Conservation (phyloP, 2,329 filamentous ascomycete genomes). For the Arthrobotrys pseudoclavata region DNA sequence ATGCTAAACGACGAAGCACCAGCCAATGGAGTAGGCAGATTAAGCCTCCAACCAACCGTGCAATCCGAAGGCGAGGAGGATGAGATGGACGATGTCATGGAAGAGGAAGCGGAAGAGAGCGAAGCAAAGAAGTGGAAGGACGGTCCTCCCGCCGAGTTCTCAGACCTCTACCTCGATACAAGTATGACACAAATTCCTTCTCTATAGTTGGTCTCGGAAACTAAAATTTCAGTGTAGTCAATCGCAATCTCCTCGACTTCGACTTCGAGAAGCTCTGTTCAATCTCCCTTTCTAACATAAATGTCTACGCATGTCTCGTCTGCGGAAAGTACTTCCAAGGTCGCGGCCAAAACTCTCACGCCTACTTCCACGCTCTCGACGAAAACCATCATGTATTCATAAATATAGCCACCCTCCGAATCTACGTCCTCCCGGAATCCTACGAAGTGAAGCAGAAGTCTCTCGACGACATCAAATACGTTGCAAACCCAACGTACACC, state of each 20-base stretch:
- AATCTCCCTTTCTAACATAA: conserved; percentile 95
- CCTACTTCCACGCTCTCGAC: conserved; percentile 97
- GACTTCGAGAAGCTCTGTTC: conserved; percentile 99
- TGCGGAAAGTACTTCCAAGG: conserved; percentile 99
- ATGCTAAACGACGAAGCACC: conserved; percentile 64
- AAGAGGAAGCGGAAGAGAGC: conserved; percentile 63
- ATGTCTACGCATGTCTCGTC: conserved; percentile 96
- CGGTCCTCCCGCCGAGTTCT: conserved; percentile 80
- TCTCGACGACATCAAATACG: conserved; percentile 97
- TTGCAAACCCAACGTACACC: conserved; percentile 89
- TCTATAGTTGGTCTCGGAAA: neutral
- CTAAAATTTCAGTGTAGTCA: conserved; percentile 52
- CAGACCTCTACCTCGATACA: conserved; percentile 96
- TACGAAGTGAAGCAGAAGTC: conserved; percentile 97
- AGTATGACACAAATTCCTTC: conserved; percentile 69
- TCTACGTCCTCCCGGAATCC: conserved; percentile 92
- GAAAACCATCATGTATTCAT: conserved; percentile 97
- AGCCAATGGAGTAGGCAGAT: conserved; percentile 61
- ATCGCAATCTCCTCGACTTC: conserved; percentile 88
- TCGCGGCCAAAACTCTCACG: conserved; percentile 90
- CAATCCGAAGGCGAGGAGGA: conserved; percentile 62
- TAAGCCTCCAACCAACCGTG: conserved; percentile 52
- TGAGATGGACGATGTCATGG: conserved; percentile 61
- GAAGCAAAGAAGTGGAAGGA: conserved; percentile 63
- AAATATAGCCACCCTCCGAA: conserved; percentile 93